Base-by-base conservation (phyloP, 139 green algal genomes). In the Coccomyxa sp. region DNA sequence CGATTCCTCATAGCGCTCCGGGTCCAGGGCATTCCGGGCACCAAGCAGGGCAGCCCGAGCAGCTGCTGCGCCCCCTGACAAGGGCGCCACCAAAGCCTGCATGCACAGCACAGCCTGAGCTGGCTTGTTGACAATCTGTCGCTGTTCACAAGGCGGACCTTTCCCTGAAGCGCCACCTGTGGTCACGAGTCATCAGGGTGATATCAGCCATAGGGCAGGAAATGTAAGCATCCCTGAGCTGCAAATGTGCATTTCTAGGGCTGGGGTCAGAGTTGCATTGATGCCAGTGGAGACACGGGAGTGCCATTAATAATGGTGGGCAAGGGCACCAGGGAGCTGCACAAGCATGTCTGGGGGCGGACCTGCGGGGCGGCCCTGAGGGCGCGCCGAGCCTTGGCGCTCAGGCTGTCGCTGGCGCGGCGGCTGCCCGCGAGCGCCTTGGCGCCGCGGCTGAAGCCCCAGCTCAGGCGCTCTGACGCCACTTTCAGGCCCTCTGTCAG, bases 11-110 rank as follows among this genome's bases (percentile, higher is more conserved):
- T 79, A 71, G 41, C 79, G 83, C 68, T 89, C 78, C 1, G 73
- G 75, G 70, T 89, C 81, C 16, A 90, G 68, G 0, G 81, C 75
- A 77, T 86, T 89, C 68, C 86, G 73, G 18, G 78, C 71, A 0
- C 82, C 86, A 74, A 89, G 39, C 31, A 86, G 58, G 5, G 78
- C 64, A 1, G 55, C 82, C 10, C 84, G 78, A 55, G 79, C 78
- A 12, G 86, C 86, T 3, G 79, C 78, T 31, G 84, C 80, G 12
- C 77, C 54, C 1, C 74, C 81, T 31, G 44, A 74, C 38, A 70
- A 55, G 7, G 77, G 76, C 24, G 77, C 78, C 38, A 38, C 78
- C 68, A 75, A 72, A 24, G 79, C 4, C 71, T 39, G 22, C 18
- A 64, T 64, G 3, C 50, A 64, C 50, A 64, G 50, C 27, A 22